phyloP scores from a whole-genome alignment of 352 stramenopile species.

The Phytophthora citrophthora region DNA sequence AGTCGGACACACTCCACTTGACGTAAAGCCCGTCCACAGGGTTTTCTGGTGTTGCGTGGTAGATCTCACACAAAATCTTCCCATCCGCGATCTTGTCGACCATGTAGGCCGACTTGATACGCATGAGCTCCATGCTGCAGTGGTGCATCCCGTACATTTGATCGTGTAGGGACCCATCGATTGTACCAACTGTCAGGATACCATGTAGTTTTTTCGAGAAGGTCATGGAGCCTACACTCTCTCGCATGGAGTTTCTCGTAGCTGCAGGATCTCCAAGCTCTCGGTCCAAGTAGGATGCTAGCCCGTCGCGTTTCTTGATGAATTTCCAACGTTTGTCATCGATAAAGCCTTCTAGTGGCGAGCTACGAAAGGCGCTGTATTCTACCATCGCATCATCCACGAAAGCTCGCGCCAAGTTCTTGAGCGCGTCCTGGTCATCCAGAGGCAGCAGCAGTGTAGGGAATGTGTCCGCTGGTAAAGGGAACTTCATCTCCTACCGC shows the following conservation, averaged over 20 bases:
- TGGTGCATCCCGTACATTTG: constrained; percentile 66
- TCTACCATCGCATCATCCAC: constrained; percentile 51
- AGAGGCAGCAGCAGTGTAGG: constrained; percentile 46
- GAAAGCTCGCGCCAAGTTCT: constrained; percentile 40
- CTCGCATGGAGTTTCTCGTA: constrained; percentile 9
- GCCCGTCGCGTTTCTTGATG: constrained; percentile 43
- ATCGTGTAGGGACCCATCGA: constrained; percentile 54
- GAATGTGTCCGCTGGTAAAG: constrained; percentile 44
- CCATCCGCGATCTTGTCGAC: constrained; percentile 58
- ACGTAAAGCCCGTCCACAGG: constrained; percentile 63
- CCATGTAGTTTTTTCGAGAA: constrained; percentile 43
- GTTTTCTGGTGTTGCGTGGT: constrained; percentile 35
- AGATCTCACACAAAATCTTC: constrained; percentile 47
- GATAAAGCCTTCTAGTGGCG: constrained; percentile 38
- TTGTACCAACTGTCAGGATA: constrained; percentile 32
- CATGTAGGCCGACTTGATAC: constrained; percentile 61
- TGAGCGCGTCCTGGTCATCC: constrained; percentile 48
- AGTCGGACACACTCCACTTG: constrained; percentile 65
- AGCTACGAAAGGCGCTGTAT: constrained; percentile 47
- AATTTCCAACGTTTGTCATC: constrained; percentile 57
- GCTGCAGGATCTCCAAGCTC: constrained; percentile 17
- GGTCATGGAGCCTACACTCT: constrained; percentile 39
- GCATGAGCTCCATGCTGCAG: constrained; percentile 54
- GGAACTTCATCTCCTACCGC: constrained; percentile 34
- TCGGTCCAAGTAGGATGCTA: constrained; percentile 39